Evolutionary conservation across 441 rosid species (phyloP), one percentile per base, ranked within the genome.

Genomic region (Brassica balearica): DNA sequence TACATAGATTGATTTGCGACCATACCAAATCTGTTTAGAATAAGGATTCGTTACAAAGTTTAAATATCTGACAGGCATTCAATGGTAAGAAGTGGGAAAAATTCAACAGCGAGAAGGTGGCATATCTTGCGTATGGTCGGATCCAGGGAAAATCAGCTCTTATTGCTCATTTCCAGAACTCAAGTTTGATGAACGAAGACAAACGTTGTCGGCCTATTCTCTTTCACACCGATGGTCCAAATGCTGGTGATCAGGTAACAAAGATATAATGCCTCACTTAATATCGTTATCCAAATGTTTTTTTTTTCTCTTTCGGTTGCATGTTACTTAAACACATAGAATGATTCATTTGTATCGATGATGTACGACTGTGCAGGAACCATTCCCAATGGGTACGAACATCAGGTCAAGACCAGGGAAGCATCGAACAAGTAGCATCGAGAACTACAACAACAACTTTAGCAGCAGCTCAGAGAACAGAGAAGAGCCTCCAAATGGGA

Each of bases 141-240:
- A 90, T 90, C 80, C 95, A 90, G 77, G 95, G 95, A 51, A 90
- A 88, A 83, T 53, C 89, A 43, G 92, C 95, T 62, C 92, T 90
- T 53, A 86, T 90, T 81, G 86, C 91, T 22, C 95, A 90, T 82
- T 90, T 90, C 73, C 95, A 90, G 83, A 90, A 90, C 73, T 90
- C 95, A 68, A 90, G 95, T 82, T 82, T 90, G 95, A 90, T 90
- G 95, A 90, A 90, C 63, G 95, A 90, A 85, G 95, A 90, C 82
- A 88, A 88, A 78, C 87, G 92, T 55, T 90, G 92, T 80, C 83
- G 90, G 58, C 95, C 95, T 71, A 90, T 90, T 72, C 95, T 90
- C 69, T 90, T 90, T 65, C 90, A 85, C 75, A 90, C 95, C 6
- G 92, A 83, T 69, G 95, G 92, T 71, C 95, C 95, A 36, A 88